phyloP scores from a whole-genome alignment of 345 rosid genomes.

The Balakata baccata region DNA sequence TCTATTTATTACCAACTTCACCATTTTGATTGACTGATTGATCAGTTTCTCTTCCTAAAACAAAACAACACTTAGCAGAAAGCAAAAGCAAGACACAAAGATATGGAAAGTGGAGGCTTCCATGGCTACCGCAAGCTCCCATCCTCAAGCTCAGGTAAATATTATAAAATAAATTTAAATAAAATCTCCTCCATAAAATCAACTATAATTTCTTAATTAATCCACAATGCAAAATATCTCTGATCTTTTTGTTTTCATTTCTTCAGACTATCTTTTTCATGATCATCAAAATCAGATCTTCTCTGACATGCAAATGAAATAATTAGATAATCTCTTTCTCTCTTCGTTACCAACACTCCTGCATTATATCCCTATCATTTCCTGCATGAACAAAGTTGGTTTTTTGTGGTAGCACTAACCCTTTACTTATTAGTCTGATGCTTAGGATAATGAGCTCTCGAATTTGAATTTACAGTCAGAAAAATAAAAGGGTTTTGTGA shows the following conservation, averaged over 20 bases:
- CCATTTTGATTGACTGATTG: conserved; percentile 8
- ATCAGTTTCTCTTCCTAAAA: not conserved
- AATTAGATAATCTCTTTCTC: not conserved
- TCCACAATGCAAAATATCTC: not conserved
- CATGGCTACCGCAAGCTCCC: conserved; percentile 60
- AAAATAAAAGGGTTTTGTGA: not conserved
- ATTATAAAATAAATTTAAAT: not conserved
- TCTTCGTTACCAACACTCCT: not conserved
- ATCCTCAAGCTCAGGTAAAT: conserved; percentile 43
- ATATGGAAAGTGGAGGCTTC: conserved; percentile 59
- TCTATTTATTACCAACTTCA: not conserved
- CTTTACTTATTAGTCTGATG: too few species aligned
- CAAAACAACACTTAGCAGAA: not conserved
- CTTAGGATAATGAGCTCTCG: too few species aligned
- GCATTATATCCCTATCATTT: not conserved
- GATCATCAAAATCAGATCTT: not conserved
- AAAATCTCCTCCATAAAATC: too few species aligned
- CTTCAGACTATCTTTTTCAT: not conserved
- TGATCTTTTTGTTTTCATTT: not conserved
- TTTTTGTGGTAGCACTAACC: not conserved
- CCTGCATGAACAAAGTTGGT: too few species aligned
- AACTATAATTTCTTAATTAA: too few species aligned
- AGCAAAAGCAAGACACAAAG: not conserved
- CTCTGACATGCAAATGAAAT: conserved; percentile 4
- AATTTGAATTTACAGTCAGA: too few species aligned